Conservation (phyloP, 2,329 filamentous ascomycete species). For the Neofusicoccum kwambonambiense region DNA sequence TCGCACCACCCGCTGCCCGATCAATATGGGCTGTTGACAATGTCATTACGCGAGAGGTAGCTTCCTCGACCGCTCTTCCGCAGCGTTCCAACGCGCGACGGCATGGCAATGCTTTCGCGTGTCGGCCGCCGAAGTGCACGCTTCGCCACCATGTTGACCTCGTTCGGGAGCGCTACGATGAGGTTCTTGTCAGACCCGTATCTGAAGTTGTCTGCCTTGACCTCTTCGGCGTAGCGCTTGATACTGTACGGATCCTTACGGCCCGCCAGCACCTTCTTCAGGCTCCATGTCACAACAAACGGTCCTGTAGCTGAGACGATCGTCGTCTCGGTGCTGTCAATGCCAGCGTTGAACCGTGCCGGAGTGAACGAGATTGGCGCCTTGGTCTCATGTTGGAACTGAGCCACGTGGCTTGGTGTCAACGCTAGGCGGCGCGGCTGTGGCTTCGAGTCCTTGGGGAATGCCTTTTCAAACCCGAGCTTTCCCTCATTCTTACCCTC, state of each 20-base stretch:
- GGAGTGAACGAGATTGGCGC: constrained; percentile 83
- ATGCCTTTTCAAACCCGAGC: constrained; percentile 93
- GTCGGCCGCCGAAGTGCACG: constrained; percentile 83
- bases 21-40: constrained; percentile 72
- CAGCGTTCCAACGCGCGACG: constrained; percentile 45
- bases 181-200: constrained; percentile 97
- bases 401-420: constrained; percentile 87
- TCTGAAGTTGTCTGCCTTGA: constrained; percentile 98
- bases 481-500: constrained; percentile 95
- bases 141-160: constrained; percentile 96
- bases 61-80: constrained; percentile 52
- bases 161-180: constrained; percentile 92
- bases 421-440: constrained; percentile 87
- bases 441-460: constrained; percentile 89
- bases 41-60: constrained; percentile 75
- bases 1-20: neutral
- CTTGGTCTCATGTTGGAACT: constrained; percentile 96
- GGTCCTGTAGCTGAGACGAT: constrained; percentile 96
- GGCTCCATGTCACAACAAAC: constrained; percentile 93
- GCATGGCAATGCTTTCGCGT: constrained; percentile 81
- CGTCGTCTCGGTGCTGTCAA: constrained; percentile 78
- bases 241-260: constrained; percentile 90
- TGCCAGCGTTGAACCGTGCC: constrained; percentile 89
- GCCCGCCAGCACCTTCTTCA: constrained; percentile 83
- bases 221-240: constrained; percentile 91